Evolutionary conservation across 2,329 filamentous ascomycete species (phyloP).

Genomic region (Trichoderma simmonsii): DNA sequence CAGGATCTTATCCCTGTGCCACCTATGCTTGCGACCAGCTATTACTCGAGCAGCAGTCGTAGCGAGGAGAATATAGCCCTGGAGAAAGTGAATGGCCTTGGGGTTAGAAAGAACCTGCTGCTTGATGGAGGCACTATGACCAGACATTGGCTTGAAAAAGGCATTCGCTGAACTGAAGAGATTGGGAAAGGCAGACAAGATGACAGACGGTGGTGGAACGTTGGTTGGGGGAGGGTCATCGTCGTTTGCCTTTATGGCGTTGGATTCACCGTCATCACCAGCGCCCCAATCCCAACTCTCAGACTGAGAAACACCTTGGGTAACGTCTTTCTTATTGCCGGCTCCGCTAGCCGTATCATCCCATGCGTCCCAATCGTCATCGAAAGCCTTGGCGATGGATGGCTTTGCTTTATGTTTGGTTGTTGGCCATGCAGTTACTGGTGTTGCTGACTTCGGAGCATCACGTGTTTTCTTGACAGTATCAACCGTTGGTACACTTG

Average conservation of each 20-base stretch:
- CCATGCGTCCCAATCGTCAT: slow-evolving; percentile 52
- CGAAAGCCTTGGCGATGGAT: slow-evolving; percentile 30
- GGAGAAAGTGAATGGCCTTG: slow-evolving; percentile 60
- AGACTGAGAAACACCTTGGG: slow-evolving; percentile 21
- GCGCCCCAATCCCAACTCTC: slow-evolving; percentile 52
- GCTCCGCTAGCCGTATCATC: slow-evolving; percentile 39
- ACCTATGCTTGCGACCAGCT: slow-evolving; percentile 78
- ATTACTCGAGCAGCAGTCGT: slow-evolving; percentile 75
- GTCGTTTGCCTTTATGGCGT: slow-evolving; percentile 27
- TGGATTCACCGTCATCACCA: slow-evolving; percentile 32
- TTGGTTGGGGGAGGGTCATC: slow-evolving; percentile 68
- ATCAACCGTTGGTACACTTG: slow-evolving; percentile 38
- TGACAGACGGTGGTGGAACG: slow-evolving; percentile 80
- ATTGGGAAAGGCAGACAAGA: slow-evolving; percentile 72
- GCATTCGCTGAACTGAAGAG: slow-evolving; percentile 65
- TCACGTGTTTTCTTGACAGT: slow-evolving; percentile 30
- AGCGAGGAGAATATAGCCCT: slow-evolving; percentile 60
- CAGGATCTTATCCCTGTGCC: slow-evolving; percentile 84
- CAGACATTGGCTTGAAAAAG: slow-evolving; percentile 63
- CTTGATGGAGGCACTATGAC: slow-evolving; percentile 55
- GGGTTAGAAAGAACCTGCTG: slow-evolving; percentile 63
- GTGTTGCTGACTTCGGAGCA: slow-evolving; percentile 25
- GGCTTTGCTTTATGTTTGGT: slow-evolving; percentile 16
- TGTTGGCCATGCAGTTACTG: slow-evolving; percentile 46
- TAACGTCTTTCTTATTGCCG: slow-evolving; percentile 22